These are phyloP conservation scores for Anastatica hierochuntica DNA, from an alignment of 345 rosid genomes.

Conservation along the genomic window DNA sequence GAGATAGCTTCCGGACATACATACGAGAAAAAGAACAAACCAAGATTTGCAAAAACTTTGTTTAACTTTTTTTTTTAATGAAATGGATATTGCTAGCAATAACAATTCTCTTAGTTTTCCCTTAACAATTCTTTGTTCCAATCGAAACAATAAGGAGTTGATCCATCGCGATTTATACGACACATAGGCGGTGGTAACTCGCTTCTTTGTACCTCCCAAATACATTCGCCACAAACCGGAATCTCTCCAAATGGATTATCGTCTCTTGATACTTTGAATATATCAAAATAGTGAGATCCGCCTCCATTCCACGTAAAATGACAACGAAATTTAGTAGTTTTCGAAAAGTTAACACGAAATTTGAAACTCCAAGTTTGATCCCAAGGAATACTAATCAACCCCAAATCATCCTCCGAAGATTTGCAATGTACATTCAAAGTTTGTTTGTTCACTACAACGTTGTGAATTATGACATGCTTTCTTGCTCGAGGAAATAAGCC, in stretches of 20 bases:
- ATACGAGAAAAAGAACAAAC: no score
- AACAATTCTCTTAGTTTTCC: background rate
- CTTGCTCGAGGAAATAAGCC: background rate
- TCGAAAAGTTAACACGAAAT: conserved; percentile 1
- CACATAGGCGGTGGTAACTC: background rate
- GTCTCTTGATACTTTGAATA: conserved; percentile 6
- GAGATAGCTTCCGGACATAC: no score
- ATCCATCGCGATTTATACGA: background rate
- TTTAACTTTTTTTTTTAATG: no score
- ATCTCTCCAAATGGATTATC: background rate
- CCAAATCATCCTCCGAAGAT: background rate
- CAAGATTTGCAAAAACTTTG: no score
- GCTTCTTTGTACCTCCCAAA: conserved; percentile 14
- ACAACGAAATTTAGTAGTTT: background rate
- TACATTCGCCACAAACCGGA: background rate
- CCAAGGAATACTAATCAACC: background rate
- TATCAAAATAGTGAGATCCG: background rate
- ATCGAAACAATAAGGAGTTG: background rate
- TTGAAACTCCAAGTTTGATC: background rate
- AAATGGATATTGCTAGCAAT: no score
- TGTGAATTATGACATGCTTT: conserved; percentile 2
- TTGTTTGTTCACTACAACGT: no score
- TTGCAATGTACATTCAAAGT: background rate
- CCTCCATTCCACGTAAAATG: background rate
- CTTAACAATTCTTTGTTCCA: no score